phyloP scores from a whole-genome alignment of 768 basidiomycete species.

The Hydnum rufescens region DNA sequence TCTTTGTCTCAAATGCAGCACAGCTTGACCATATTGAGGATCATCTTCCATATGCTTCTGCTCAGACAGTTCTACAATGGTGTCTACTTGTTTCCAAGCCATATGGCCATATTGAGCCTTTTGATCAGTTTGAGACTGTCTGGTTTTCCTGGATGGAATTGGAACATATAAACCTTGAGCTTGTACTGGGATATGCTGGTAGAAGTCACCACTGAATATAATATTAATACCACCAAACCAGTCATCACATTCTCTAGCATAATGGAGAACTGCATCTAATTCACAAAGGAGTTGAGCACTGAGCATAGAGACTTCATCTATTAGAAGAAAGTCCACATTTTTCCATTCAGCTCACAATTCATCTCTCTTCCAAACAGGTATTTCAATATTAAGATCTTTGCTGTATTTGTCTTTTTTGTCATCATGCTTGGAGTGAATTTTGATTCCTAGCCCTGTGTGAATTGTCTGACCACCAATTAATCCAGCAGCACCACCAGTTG shows the following conservation, averaged over 20 bases:
- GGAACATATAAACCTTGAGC: neutral
- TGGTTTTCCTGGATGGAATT: neutral
- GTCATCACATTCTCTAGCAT: neutral
- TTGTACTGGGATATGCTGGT: neutral
- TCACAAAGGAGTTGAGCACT: too few relatives aligned
- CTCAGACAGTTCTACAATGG: neutral
- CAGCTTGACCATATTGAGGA: too few relatives aligned
- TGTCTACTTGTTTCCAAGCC: too few relatives aligned
- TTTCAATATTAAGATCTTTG: neutral
- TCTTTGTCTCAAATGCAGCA: neutral
- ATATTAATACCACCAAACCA: too few relatives aligned
- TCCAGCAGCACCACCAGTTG: conserved; percentile 8
- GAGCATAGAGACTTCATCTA: conserved; percentile 8
- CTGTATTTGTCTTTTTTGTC: too few relatives aligned
- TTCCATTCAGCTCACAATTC: conserved; percentile 6
- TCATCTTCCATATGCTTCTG: neutral
- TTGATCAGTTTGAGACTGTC: neutral
- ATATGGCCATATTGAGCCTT: neutral
- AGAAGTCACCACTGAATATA: too few relatives aligned
- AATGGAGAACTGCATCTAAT: conserved; percentile 2
- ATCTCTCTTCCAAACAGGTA: neutral
- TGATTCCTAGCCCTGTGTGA: too few relatives aligned
- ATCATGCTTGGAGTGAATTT: neutral
- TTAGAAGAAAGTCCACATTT: too few relatives aligned
- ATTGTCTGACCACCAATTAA: conserved; percentile 8